Evolutionary conservation across 306 rosid genomes (phyloP).

Genomic region (Rubus parviflorus): DNA sequence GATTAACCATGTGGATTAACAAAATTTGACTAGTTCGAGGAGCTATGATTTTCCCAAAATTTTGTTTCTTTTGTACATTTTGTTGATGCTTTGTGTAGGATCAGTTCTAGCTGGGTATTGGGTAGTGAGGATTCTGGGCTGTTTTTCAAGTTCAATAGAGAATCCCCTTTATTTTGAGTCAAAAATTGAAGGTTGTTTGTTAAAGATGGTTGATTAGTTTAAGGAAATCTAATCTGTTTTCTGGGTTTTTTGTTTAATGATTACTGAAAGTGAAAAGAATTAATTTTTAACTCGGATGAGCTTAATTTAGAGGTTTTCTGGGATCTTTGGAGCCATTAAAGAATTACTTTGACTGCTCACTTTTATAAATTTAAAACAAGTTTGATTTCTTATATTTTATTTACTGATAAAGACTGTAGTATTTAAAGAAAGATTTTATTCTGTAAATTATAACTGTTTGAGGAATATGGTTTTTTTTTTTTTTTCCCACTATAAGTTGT

Average conservation of each 20-base stretch:
- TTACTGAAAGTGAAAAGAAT: constrained; percentile 35
- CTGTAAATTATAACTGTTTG: constrained; percentile 19
- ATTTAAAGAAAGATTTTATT: constrained; percentile 38
- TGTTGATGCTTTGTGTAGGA: constrained; percentile 16
- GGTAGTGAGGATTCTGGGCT: constrained; percentile 19
- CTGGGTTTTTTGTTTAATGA: constrained; percentile 29
- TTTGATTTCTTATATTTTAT: constrained; percentile 28
- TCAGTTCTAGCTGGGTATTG: constrained; percentile 21
- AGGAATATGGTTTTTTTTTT: constrained; percentile 18
- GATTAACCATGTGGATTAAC: constrained; percentile 50
- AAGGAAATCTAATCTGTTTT: constrained; percentile 17
- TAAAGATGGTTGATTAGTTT: constrained; percentile 28
- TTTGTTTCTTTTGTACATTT: constrained; percentile 29
- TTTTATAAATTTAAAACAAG: constrained; percentile 37
- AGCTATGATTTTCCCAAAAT: constrained; percentile 37
- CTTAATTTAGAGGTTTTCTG: constrained; percentile 43
- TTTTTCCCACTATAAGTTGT: constrained; percentile 25
- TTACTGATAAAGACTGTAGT: constrained; percentile 54
- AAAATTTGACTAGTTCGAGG: constrained; percentile 35
- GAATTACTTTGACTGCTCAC: constrained; percentile 55
- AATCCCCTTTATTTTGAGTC: constrained; percentile 28
- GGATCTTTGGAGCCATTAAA: constrained; percentile 46
- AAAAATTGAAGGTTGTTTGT: constrained; percentile 18
- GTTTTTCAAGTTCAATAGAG: constrained; percentile 24
- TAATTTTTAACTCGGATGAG: constrained; percentile 27